Base-by-base conservation (phyloP, 192 early-diverging fungal genomes). In the Coemansia umbellata region DNA sequence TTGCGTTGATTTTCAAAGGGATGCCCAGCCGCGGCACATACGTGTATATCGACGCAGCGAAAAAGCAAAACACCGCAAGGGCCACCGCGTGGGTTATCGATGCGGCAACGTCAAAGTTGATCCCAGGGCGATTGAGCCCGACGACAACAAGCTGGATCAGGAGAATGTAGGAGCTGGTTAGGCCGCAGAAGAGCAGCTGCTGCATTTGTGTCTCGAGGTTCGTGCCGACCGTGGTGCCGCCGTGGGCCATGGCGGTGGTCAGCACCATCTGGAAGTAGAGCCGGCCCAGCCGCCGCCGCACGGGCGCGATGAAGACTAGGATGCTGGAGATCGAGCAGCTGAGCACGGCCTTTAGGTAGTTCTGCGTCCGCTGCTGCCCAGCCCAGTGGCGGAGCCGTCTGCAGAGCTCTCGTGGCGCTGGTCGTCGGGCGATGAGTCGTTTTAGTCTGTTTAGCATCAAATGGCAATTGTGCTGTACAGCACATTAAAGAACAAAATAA, bases 151-250 rank as follows among this genome's bases (percentile, higher is more conserved):
- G 58, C 18, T 73, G 52, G 24, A 66, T 28, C 5, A 57, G 21
- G 11, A 73, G 28, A 14, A 73, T 61, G 24, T 73, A 73, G 7
- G 23, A 31, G 1, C 58, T 58, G 6, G 56, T 53, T n/a, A 56
- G 15, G 10, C 47, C 18, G 13, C 48, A 49, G 1, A 73, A 37
- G 14, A 53, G 33, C 26, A 73, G 36, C 24, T 73, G 70, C 45
- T 73, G 70, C 3, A 57, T 9, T 55, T 73, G 70, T 3, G 66
- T 31, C 41, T 73, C 70, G 8, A 73, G 52, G 43, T 73, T 73
- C 2, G 70, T 63, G 5, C 70, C 70, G 1, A 73, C 55, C 1
- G 63, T 66, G 50, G 41, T 64, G 5, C 70, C 70, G 18, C 58
- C 63, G 23, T 73, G 62, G n/a, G 70, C 70, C 52, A 64, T 42